These are phyloP conservation scores for Huntiella moniliformis DNA, from an alignment of 2,329 filamentous ascomycete genomes.

Conservation along the genomic window DNA sequence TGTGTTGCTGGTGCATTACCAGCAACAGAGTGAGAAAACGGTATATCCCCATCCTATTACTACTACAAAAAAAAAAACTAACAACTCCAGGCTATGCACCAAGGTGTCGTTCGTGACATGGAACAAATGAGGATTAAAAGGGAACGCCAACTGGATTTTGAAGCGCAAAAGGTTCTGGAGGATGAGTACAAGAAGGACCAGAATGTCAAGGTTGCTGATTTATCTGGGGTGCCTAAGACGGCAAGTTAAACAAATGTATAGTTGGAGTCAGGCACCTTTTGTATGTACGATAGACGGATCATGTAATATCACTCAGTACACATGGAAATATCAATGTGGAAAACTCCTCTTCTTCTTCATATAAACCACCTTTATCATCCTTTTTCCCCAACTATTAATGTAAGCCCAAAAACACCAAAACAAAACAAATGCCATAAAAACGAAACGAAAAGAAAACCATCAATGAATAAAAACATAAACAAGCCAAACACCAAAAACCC, in stretches of 20 bases:
- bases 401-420: background rate
- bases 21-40: slow-evolving; percentile 65
- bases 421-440: background rate
- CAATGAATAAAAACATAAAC: background rate
- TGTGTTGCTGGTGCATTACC: slow-evolving; percentile 72
- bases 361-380: background rate
- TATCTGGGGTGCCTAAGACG: slow-evolving; percentile 6
- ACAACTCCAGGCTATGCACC: slow-evolving; percentile 64
- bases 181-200: slow-evolving; percentile 82
- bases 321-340: background rate
- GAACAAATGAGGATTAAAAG: slow-evolving; percentile 80
- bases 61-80: background rate
- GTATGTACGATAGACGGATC: background rate
- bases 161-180: slow-evolving; percentile 71
- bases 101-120: slow-evolving; percentile 83
- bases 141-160: slow-evolving; percentile 86
- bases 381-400: background rate
- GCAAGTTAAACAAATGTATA: background rate
- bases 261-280: background rate
- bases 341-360: background rate
- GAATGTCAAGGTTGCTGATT: slow-evolving; percentile 32
- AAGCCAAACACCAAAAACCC: background rate
- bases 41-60: slow-evolving; percentile 28
- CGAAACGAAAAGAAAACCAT: background rate
- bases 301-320: background rate